These are phyloP conservation scores for Massariosphaeria phaeospora DNA, from an alignment of 495 filamentous ascomycete species.

Conservation along the genomic window DNA sequence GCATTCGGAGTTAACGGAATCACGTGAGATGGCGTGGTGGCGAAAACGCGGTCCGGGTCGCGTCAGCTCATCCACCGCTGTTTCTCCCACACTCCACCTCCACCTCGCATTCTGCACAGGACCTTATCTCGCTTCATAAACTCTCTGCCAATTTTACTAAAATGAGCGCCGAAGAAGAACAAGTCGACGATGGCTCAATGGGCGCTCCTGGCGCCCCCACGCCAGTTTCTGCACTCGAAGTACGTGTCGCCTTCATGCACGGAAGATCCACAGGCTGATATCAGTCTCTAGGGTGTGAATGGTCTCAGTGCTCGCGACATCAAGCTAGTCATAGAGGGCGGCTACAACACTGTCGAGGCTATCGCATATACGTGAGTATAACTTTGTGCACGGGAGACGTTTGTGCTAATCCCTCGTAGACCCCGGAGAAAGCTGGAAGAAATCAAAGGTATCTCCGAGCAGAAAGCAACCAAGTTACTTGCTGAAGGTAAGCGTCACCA, in stretches of 20 bases:
- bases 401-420: conserved; percentile 38
- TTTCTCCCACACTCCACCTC: too few species aligned
- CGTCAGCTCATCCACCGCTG: too few species aligned
- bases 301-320: conserved; percentile 92
- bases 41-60: too few species aligned
- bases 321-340: conserved; percentile 84
- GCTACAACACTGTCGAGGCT: conserved; percentile 89
- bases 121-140: too few species aligned
- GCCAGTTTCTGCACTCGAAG: conserved; percentile 84
- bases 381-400: not conserved
- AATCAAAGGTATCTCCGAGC: conserved; percentile 95
- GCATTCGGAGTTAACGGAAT: too few species aligned
- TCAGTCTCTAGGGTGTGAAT: conserved; percentile 57
- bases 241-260: conserved; percentile 40
- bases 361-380: conserved; percentile 75
- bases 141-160: too few species aligned
- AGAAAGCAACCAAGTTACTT: conserved; percentile 91
- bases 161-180: conserved; percentile 58
- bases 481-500: conserved; percentile 60
- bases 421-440: conserved; percentile 80
- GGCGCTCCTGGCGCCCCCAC: conserved; percentile 90
- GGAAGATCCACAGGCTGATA: not conserved
- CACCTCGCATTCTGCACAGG: too few species aligned
- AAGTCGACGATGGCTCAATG: conserved; percentile 58
- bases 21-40: too few species aligned